Evolutionary conservation across 495 filamentous ascomycete species (phyloP).

Genomic region (Penicillium verhagenii): DNA sequence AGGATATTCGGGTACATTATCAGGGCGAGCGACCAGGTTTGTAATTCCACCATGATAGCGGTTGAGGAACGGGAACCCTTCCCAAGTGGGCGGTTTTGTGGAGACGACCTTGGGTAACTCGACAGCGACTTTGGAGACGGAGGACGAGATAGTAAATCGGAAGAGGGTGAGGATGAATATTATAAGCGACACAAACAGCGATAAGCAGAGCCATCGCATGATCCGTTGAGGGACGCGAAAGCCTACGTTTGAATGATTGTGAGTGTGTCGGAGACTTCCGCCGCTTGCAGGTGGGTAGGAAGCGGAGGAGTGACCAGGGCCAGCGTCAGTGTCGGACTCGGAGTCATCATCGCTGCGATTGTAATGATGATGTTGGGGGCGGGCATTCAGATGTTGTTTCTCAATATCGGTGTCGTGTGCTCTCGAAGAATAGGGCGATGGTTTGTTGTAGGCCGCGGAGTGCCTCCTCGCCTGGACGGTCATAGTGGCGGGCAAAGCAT

Average conservation of each 20-base stretch:
- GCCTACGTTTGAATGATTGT: conserved; percentile 38
- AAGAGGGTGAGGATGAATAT: conserved; percentile 71
- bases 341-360: conserved; percentile 29
- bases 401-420: conserved; percentile 34
- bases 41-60: conserved; percentile 83
- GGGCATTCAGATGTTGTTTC: conserved; percentile 30
- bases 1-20: conserved; percentile 79
- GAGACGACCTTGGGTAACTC: conserved; percentile 51
- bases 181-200: conserved; percentile 63
- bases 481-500: conserved; percentile 30
- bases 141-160: conserved; percentile 62
- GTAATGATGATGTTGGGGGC: conserved; percentile 23
- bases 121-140: conserved; percentile 58
- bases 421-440: conserved; percentile 20
- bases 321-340: conserved; percentile 25
- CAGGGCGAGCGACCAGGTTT: conserved; percentile 56
- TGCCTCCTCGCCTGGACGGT: conserved; percentile 37
- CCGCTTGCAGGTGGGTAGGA: conserved; percentile 59
- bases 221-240: conserved; percentile 59
- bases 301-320: conserved; percentile 28
- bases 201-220: conserved; percentile 69
- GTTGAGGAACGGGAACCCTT: conserved; percentile 74
- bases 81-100: conserved; percentile 69
- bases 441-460: conserved; percentile 32
- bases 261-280: conserved; percentile 36